Conservation (phyloP, 148 eudicot species). For the Rhododendron molle region DNA sequence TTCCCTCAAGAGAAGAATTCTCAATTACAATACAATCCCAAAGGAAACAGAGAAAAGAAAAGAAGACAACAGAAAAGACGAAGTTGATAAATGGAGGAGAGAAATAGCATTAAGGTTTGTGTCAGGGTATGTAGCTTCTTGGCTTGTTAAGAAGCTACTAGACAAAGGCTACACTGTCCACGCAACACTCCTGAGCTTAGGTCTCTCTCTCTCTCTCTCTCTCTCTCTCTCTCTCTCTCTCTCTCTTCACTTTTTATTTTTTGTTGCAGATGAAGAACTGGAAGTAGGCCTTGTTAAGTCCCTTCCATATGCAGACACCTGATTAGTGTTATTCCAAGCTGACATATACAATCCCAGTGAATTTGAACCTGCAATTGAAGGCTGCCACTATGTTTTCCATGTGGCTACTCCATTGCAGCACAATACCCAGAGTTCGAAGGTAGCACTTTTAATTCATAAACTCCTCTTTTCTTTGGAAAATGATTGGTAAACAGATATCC, state of each 20-base stretch:
- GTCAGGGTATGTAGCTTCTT: constrained; percentile 35
- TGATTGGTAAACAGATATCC: too few species aligned
- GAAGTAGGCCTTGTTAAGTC: not conserved
- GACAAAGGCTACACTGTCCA: constrained; percentile 36
- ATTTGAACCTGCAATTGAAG: constrained; percentile 47
- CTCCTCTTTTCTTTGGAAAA: not conserved
- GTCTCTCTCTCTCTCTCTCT: constrained; percentile 6
- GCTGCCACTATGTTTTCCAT: constrained; percentile 49
- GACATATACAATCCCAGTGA: constrained; percentile 40
- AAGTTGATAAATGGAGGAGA: not conserved
- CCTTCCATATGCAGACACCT: constrained; percentile 30
- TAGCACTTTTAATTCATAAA: not conserved
- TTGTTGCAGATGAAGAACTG: not conserved
- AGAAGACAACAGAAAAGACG: not conserved
- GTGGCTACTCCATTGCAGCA: constrained; percentile 47
- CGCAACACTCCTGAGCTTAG: constrained; percentile 40
- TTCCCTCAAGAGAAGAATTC: not conserved
- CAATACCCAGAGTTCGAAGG: constrained; percentile 20
- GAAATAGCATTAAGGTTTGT: constrained; percentile 24
- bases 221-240: not conserved
- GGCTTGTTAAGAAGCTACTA: constrained; percentile 33
- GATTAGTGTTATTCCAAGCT: constrained; percentile 51
- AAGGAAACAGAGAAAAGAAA: not conserved
- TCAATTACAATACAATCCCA: not conserved
- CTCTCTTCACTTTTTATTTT: not conserved